Evolutionary conservation across 2,329 filamentous ascomycete genomes (phyloP).

Genomic region (Clarireedia hainanense): DNA sequence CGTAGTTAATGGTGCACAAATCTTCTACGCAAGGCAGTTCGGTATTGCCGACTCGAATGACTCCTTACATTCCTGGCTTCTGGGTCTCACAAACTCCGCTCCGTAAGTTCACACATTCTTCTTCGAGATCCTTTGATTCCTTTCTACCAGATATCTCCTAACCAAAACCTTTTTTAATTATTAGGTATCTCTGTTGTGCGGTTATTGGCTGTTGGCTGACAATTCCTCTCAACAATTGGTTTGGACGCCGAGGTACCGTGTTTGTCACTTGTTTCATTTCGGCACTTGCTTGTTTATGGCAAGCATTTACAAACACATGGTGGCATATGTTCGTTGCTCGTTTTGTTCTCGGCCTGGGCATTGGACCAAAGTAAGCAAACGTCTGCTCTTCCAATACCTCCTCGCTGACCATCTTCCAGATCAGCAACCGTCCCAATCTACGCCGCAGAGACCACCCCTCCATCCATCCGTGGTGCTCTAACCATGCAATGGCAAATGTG

Average conservation of each 20-base stretch:
- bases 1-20: conserved; percentile 60
- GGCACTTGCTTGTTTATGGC: conserved; percentile 51
- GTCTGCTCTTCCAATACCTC: not conserved
- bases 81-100: conserved; percentile 53
- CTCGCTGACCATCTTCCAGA: not conserved
- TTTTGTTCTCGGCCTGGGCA: conserved; percentile 52
- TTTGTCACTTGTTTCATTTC: conserved; percentile 60
- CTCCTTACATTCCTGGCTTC: conserved; percentile 42
- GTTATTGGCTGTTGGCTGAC: conserved; percentile 42
- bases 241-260: conserved; percentile 57
- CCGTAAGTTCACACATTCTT: conserved; percentile 29
- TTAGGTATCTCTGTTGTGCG: conserved; percentile 38
- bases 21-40: conserved; percentile 55
- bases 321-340: conserved; percentile 46
- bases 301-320: conserved; percentile 52
- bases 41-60: conserved; percentile 46
- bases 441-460: conserved; percentile 46
- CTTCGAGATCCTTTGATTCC: no score
- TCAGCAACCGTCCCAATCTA: conserved; percentile 43
- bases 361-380: conserved; percentile 44
- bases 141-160: conserved; percentile 8
- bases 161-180: conserved; percentile 38
- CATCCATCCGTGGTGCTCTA: conserved; percentile 40
- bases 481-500: conserved; percentile 46
- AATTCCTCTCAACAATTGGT: conserved; percentile 49